phyloP scores from a whole-genome alignment of 2,329 filamentous ascomycete species.

The Penicillium sclerotigenum region DNA sequence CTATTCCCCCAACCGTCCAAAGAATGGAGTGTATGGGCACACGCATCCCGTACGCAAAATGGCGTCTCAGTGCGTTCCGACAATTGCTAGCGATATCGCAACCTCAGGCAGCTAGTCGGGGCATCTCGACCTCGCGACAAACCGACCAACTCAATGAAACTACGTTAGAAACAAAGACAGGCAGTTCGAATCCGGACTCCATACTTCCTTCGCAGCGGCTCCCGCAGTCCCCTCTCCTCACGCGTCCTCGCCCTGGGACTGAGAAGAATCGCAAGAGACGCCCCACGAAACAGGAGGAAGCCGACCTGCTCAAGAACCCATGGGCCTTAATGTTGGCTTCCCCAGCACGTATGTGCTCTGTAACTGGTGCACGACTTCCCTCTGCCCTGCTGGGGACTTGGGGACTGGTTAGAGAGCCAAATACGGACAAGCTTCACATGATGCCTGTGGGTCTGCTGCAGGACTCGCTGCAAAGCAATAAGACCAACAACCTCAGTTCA shows the following conservation, averaged over 20 bases:
- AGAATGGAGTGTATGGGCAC: conserved; percentile 29
- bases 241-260: conserved; percentile 17
- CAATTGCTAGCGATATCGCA: conserved; percentile 13
- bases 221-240: conserved; percentile 37
- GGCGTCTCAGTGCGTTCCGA: conserved; percentile 30
- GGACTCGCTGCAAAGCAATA: conserved; percentile 26
- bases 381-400: conserved; percentile 34
- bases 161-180: neutral
- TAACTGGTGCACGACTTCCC: conserved; percentile 36
- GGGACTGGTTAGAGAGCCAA: conserved; percentile 34
- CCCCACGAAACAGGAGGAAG: conserved; percentile 24
- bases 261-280: conserved; percentile 26
- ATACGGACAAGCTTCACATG: conserved; percentile 30
- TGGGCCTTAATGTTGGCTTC: conserved; percentile 43
- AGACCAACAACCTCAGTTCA: conserved; percentile 5
- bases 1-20: neutral
- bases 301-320: conserved; percentile 36
- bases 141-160: neutral
- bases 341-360: conserved; percentile 33
- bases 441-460: conserved; percentile 34
- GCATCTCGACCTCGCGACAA: conserved; percentile 14
- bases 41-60: conserved; percentile 31
- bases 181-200: neutral
- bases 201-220: conserved; percentile 32
- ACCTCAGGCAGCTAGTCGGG: conserved; percentile 1